Evolutionary conservation across 352 stramenopile genomes (phyloP), one percentile per base, ranked within the genome.

Genomic region (Albugo candida): DNA sequence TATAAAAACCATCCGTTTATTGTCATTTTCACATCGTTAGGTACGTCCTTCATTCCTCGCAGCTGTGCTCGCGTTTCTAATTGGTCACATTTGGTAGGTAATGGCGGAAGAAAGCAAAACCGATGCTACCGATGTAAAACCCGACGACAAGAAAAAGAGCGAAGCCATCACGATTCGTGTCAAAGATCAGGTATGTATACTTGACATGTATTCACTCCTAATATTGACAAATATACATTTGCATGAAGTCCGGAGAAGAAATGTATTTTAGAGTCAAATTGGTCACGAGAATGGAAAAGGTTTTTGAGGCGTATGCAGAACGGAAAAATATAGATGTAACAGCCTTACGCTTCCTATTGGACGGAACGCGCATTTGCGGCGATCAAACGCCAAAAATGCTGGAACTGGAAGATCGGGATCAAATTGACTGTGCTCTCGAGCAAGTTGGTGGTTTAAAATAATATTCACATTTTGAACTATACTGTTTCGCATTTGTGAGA

Each of bases 201-300:
- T 1, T 54, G n/a, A 18, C 38, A 39, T 48, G 16, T 18, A 8
- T 35, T 42, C 6, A 8, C 13, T 40, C 14, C n/a, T 34, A 40
- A 13, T 11, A 39, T 10, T 19, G 48, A 18, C 13, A 19, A 43
- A n/a, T 41, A 35, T 44, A 19, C 31, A 18, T n/a, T n/a, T 1
- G 5, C 0, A 38, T 6, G 38, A 40, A 12, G 73, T 91, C 77
- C 14, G 84, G 83, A 36, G 83, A 95, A 52, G 92, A 98, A 66
- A 98, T 91, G 5, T 97, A 96, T 61, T 98, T 98, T 70, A 98
- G 98, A 72, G 94, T 98, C 41, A 98, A 98, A 68, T 95, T 86
- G 49, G 95, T 92, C 47, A 98, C 94, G 36, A 97, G 96, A 73
- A 98, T 98, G 94, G 74, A 87, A 48, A 98, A 98, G 63, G 95